Conservation (phyloP, 2,329 filamentous ascomycete genomes). For the Coccinonectria pachysandricola region DNA sequence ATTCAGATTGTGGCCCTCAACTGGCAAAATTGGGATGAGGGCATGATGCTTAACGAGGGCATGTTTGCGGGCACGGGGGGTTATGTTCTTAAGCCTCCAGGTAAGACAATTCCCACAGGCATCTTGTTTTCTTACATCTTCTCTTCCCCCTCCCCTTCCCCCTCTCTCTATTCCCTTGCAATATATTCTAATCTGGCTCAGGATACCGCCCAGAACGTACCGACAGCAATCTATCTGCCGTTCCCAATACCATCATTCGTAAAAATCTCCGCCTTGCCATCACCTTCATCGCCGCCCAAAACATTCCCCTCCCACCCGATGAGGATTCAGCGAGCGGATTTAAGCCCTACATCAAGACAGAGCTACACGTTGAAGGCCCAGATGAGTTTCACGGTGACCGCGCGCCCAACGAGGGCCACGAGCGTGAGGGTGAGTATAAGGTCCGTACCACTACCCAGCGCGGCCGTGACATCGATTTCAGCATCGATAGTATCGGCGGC, state of each 20-base stretch:
- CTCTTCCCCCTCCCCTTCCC: no score
- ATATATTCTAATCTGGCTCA: slow-evolving; percentile 7
- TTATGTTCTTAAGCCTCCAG: slow-evolving; percentile 75
- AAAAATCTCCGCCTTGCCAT: slow-evolving; percentile 60
- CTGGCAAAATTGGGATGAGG: slow-evolving; percentile 84
- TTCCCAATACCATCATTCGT: slow-evolving; percentile 29
- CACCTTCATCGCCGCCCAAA: slow-evolving; percentile 66
- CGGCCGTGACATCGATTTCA: slow-evolving; percentile 54
- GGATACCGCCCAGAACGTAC: slow-evolving; percentile 22
- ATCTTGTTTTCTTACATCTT: no score
- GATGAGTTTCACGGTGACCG: slow-evolving; percentile 30
- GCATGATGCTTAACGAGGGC: slow-evolving; percentile 91
- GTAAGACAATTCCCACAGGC: no score
- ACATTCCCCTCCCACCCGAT: slow-evolving; percentile 53
- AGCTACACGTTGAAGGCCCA: slow-evolving; percentile 69
- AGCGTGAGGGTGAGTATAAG: slow-evolving; percentile 40
- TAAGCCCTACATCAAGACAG: slow-evolving; percentile 72
- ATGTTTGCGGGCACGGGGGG: slow-evolving; percentile 82
- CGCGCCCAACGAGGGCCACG: slow-evolving; percentile 29
- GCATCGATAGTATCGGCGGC: no score
- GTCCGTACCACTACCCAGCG: slow-evolving; percentile 46
- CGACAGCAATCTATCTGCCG: slow-evolving; percentile 10
- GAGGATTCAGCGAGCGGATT: slow-evolving; percentile 46
- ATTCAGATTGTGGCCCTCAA: slow-evolving; percentile 88
- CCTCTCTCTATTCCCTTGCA: no score